Evolutionary conservation across 441 rosid species (phyloP), one percentile per base, ranked within the genome.

Genomic region (Capsella rubella): DNA sequence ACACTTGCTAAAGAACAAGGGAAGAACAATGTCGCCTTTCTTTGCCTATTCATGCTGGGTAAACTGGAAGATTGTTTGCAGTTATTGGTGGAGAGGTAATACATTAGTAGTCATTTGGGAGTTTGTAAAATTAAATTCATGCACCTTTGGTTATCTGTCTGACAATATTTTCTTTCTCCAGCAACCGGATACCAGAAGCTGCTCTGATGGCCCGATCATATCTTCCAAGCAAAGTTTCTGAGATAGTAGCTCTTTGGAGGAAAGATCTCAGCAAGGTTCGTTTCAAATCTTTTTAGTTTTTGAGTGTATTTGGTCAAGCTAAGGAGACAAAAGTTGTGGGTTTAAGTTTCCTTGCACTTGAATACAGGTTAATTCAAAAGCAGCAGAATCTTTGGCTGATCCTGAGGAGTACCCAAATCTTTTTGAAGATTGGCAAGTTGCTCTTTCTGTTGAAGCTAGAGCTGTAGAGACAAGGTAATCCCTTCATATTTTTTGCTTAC

Each of bases 101-200:
- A 62, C 66, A 59, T 69, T 64, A 54, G 61, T 71, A 59, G 52
- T 73, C 58, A 64, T 63, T 69, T 65, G 31, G 14, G 35, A 50
- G 59, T 21, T 64, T 62, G 18, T 16, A 65, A 45, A 68, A 63
- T 69, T 8, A 29, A n/a, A n/a, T 50, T 16, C 3, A n/a, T 28
- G 42, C 29, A 16, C 55, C 68, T 64, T 32, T 31, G 29, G 40
- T 15, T 63, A 46, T 45, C 12, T 46, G 15, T n/a, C n/a, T 31
- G 43, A 11, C 55, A 15, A 16, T 11, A 10, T 31, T 10, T 29
- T 15, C 10, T 40, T 16, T 64, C 29, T 45, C 27, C 86, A 96
- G 99, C 75, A 93, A 90, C 84, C 96, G 99, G 83, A 90, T 96
- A 87, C 99, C 99, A 12, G 99, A 96, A 85, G 99, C 99, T 83